Percentiles rank a stretch among this genome's conserved stretches.
These are phyloP conservation scores for Ophiostoma tasmaniense DNA, from an alignment of 2,329 filamentous ascomycete genomes.

Conservation along the genomic window DNA sequence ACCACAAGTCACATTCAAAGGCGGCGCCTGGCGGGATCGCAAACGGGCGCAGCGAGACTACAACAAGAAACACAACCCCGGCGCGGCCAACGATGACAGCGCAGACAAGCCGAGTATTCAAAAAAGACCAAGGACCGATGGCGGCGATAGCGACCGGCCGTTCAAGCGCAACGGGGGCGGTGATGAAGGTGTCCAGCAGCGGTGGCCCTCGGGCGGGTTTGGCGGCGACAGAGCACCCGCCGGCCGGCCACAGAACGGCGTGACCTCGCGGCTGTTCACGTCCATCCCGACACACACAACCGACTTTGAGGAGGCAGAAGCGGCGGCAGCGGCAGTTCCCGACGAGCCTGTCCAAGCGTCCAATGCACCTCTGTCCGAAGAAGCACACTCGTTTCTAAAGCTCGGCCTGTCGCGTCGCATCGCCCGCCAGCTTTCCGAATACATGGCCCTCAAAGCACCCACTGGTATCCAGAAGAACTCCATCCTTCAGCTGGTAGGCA, in stretches of 20 bases:
- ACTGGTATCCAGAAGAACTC: conserved; percentile 92
- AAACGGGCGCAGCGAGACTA: conserved; percentile 64
- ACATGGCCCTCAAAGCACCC: conserved; percentile 80
- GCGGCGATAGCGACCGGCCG: conserved; percentile 11
- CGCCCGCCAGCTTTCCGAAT: conserved; percentile 72
- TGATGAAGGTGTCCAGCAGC: neutral
- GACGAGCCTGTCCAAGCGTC: conserved; percentile 57
- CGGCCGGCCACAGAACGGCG: conserved; percentile 24
- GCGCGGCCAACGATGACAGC: neutral
- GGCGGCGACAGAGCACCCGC: conserved; percentile 32
- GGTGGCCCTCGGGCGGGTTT: conserved; percentile 8
- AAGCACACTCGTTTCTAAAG: conserved; percentile 76
- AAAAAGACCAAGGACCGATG: conserved; percentile 11
- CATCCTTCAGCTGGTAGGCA: conserved; percentile 68
- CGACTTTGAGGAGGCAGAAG: conserved; percentile 32
- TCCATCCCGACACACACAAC: conserved; percentile 73
- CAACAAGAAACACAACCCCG: conserved; percentile 24
- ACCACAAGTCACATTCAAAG: conserved; percentile 61
- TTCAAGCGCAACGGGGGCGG: conserved; percentile 18
- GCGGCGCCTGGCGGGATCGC: conserved; percentile 88
- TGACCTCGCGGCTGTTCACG: conserved; percentile 87
- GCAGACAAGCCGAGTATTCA: neutral
- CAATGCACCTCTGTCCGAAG: conserved; percentile 80
- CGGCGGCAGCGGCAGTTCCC: conserved; percentile 31
- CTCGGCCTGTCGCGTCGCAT: conserved; percentile 74